Evolutionary conservation across 768 basidiomycete species (phyloP).

Genomic region (Boletus barrowsii): DNA sequence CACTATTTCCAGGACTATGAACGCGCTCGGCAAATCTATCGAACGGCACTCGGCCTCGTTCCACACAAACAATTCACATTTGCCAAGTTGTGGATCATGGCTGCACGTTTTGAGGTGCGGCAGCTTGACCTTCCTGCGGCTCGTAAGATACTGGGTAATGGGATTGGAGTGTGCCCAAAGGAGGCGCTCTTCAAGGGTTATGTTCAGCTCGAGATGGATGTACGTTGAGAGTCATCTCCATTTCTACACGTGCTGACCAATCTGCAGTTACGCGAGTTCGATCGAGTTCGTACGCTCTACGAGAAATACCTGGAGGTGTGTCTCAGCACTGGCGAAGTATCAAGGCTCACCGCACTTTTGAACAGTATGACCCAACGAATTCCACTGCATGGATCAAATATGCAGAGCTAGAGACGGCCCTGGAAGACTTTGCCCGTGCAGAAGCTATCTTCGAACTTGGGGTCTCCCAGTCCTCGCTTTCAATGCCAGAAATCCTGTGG

Average conservation of each 20-base stretch:
- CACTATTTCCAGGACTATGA: slow-evolving; percentile 60
- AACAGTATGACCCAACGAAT: slow-evolving; percentile 82
- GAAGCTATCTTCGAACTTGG: slow-evolving; percentile 95
- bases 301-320: slow-evolving; percentile 90
- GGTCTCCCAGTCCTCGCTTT: slow-evolving; percentile 74
- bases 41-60: slow-evolving; percentile 82
- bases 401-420: slow-evolving; percentile 84
- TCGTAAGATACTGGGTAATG: slow-evolving; percentile 83
- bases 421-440: slow-evolving; percentile 84
- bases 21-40: slow-evolving; percentile 88
- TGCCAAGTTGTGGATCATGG: slow-evolving; percentile 93
- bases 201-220: slow-evolving; percentile 89
- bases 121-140: slow-evolving; percentile 79
- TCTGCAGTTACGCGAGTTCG: slow-evolving; percentile 84
- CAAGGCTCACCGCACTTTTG: neutral
- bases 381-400: slow-evolving; percentile 95
- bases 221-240: slow-evolving; percentile 32
- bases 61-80: slow-evolving; percentile 98
- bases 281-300: slow-evolving; percentile 86
- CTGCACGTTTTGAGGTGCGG: slow-evolving; percentile 89
- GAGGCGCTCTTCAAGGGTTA: slow-evolving; percentile 95
- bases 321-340: neutral
- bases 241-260: slow-evolving; percentile 6
- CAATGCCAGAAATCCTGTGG: slow-evolving; percentile 94
- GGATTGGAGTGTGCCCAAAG: slow-evolving; percentile 95